Evolutionary conservation across 1,284 basidiomycete genomes (phyloP), one percentile per base, ranked within the genome.

Genomic region (Cystobasidium slooffiae): DNA sequence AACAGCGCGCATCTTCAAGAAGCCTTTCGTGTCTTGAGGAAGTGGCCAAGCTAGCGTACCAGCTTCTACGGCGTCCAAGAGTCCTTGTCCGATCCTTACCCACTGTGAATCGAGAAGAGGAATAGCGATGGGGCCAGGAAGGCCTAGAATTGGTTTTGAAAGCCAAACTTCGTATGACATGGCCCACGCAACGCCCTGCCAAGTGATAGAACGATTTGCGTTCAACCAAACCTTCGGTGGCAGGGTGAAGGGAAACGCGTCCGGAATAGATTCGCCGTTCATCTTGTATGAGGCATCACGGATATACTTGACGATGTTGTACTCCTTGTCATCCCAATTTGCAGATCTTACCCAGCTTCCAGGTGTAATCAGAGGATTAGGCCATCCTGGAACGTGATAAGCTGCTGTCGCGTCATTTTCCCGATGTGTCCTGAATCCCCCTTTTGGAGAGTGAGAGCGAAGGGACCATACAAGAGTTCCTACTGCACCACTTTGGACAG

Each of bases 401-500:
- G 73, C 65, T 24, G 37, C 53, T 22, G 68, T 68, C 49, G 37
- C 37, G 43, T 75, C 67, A 20, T 75, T 58, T 55, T 75, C 73
- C 43, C 65, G 56, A 53, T 75, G 73, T 10, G 73, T 68, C 58
- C 79, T 80, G 79, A 80, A 81, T 1, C 81, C 81, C 1, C 81
- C 81, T 6, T 72, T 37, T 7, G 75, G 66, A 0, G 80, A 78
- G 18, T 79, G 79, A 0, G 80, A 80, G 0, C 81, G 76, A n/a
- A 82, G 66, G 6, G 77, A 78, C 81, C 81, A 82, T 9, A 79
- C 78, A 49, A 81, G 70, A 6, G 80, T 77, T 0, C 76, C 80
- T 41, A 72, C 78, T 22, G 39, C 76, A 14, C 79, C 78, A 5
- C 74, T 75, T 4, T 62, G 18, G 22, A 79, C 76, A n/a, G 78